phyloP scores from a whole-genome alignment of 129 eudicot genomes.

The Lactuca saligna region DNA sequence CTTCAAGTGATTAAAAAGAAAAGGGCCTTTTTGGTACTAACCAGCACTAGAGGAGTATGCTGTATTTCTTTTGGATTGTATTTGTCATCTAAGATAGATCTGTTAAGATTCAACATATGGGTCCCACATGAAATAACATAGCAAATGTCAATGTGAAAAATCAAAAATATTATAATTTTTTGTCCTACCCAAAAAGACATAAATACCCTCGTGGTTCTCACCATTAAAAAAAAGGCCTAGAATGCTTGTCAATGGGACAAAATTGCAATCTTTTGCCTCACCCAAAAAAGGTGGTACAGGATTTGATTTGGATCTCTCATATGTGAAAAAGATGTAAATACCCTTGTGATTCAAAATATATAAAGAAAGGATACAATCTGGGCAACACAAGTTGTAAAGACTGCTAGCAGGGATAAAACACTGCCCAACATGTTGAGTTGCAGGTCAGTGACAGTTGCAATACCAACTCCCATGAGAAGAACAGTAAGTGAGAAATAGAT shows the following conservation, averaged over 20 bases:
- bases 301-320: neutral
- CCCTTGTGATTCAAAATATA: neutral
- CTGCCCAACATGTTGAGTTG: constrained; percentile 85
- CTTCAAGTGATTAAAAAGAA: neutral
- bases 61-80: constrained; percentile 76
- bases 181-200: no score
- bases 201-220: no score
- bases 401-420: constrained; percentile 70
- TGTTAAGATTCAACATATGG: constrained; percentile 33
- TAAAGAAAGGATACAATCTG: constrained; percentile 76
- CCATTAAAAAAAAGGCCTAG: no score
- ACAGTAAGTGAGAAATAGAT: constrained; percentile 63
- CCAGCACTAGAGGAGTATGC: constrained; percentile 72
- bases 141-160: no score
- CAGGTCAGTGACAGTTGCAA: constrained; percentile 87
- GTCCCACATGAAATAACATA: no score
- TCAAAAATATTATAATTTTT: no score
- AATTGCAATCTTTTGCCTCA: no score
- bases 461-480: constrained; percentile 89
- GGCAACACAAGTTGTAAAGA: constrained; percentile 81
- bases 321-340: neutral
- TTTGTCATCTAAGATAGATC: constrained; percentile 66
- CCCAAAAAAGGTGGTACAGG: no score
- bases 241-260: no score
- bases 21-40: constrained; percentile 23